Conservation (phyloP, 2,329 filamentous ascomycete species). For the Epicoccum sorghinum region DNA sequence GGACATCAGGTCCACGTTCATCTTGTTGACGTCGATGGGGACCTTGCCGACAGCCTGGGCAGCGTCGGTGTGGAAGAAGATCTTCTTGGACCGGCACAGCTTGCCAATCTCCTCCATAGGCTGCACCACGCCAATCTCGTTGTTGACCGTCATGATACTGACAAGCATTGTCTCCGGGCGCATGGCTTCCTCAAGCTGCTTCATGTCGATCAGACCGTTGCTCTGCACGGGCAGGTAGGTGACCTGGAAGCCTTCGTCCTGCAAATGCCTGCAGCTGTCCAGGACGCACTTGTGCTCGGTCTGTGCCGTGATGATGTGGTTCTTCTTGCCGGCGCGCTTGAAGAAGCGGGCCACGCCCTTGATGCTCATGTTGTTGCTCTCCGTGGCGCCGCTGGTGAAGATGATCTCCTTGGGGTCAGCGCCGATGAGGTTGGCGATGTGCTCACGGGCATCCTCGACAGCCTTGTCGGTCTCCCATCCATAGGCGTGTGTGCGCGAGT, state of each 20-base stretch:
- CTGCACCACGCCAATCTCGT: conserved; percentile 99
- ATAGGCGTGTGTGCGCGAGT: conserved; percentile 96
- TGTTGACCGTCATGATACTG: conserved; percentile 99
- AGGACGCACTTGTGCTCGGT: conserved; percentile 99
- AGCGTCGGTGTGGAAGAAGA: conserved; percentile 97
- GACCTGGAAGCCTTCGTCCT: conserved; percentile 94
- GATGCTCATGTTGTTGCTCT: conserved; percentile 99
- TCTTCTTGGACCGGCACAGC: conserved; percentile 86
- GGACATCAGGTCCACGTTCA: conserved; percentile 98
- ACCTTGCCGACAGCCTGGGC: conserved; percentile 99
- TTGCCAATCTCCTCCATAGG: conserved; percentile 92
- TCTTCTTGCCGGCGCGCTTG: conserved; percentile 91
- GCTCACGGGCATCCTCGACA: conserved; percentile 81
- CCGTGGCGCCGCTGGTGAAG: conserved; percentile 96
- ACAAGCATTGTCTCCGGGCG: conserved; percentile 89
- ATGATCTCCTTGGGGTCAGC: conserved; percentile 98
- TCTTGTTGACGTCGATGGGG: conserved; percentile 91
- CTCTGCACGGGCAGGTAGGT: conserved; percentile 93
- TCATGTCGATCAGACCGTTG: conserved; percentile 84
- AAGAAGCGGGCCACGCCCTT: conserved; percentile 98
- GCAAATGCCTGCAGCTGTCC: conserved; percentile 94
- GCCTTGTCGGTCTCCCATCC: conserved; percentile 98
- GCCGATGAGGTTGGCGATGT: conserved; percentile 86
- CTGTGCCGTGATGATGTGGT: conserved; percentile 95
- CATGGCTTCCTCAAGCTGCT: conserved; percentile 85